Conservation (phyloP, 2,329 filamentous ascomycete genomes). For the Diaporthe sp. region DNA sequence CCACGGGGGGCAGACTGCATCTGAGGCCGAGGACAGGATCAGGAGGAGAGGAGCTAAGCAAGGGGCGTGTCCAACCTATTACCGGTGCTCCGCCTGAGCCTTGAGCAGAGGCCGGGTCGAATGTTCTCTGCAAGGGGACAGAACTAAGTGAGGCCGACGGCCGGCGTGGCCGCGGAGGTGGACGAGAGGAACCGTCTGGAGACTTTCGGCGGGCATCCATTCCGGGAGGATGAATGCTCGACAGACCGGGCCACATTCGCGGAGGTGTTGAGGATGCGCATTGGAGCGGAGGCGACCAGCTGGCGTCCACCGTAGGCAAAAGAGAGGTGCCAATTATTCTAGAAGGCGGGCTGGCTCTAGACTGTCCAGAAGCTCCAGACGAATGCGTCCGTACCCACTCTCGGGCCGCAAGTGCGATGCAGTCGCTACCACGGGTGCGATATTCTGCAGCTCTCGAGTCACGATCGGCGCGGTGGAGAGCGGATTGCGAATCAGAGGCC, state of each 20-base stretch:
- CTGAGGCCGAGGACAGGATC: not conserved
- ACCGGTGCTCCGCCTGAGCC: slow-evolving; percentile 30
- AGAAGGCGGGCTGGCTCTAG: slow-evolving; percentile 31
- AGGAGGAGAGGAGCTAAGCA: slow-evolving; percentile 21
- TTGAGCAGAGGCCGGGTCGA: slow-evolving; percentile 37
- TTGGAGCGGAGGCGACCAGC: slow-evolving; percentile 40
- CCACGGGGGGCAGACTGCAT: not conserved
- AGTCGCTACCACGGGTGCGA: slow-evolving; percentile 30
- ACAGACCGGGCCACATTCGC: slow-evolving; percentile 39
- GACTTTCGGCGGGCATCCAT: slow-evolving; percentile 41
- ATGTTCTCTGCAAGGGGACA: slow-evolving; percentile 38
- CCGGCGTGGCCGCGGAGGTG: slow-evolving; percentile 39
- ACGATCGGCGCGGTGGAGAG: slow-evolving; percentile 33
- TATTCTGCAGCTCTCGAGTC: slow-evolving; percentile 33
- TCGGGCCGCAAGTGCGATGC: slow-evolving; percentile 33
- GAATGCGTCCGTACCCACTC: slow-evolving; percentile 35
- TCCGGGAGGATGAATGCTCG: slow-evolving; percentile 38
- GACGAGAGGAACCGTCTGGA: slow-evolving; percentile 40
- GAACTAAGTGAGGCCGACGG: slow-evolving; percentile 40
- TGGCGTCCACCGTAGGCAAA: slow-evolving; percentile 30
- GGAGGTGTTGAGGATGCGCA: slow-evolving; percentile 36
- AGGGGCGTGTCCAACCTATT: slow-evolving; percentile 33
- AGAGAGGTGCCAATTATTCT: slow-evolving; percentile 37
- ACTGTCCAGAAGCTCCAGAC: slow-evolving; percentile 32
- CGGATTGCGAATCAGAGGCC: slow-evolving; percentile 33